phyloP scores from a whole-genome alignment of 2,329 filamentous ascomycete genomes.

The Fusarium phyllophilum region DNA sequence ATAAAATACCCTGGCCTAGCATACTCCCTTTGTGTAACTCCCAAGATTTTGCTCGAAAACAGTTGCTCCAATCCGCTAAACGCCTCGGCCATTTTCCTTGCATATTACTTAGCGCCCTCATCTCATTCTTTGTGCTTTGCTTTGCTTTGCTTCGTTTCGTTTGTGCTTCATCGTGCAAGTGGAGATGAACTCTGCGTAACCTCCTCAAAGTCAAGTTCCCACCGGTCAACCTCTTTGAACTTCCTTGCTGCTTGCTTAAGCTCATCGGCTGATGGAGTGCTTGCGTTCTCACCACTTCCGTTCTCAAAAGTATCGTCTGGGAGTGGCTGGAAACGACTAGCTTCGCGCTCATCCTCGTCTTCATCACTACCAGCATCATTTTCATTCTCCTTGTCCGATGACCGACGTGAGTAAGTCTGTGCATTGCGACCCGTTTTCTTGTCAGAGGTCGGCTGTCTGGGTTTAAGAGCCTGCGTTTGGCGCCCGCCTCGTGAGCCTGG shows the following conservation, averaged over 20 bases:
- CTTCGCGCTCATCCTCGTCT: slow-evolving; percentile 49
- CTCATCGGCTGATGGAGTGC: slow-evolving; percentile 59
- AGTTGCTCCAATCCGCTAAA: slow-evolving; percentile 11
- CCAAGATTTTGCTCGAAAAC: slow-evolving; percentile 16
- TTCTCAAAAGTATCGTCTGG: slow-evolving; percentile 58
- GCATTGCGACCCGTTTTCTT: slow-evolving; percentile 42
- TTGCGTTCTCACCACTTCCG: slow-evolving; percentile 47
- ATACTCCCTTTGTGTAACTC: slow-evolving; percentile 28
- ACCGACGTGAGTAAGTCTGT: slow-evolving; percentile 62
- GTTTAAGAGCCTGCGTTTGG: slow-evolving; percentile 36
- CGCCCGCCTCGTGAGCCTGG: slow-evolving; percentile 44
- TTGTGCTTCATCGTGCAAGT: slow-evolving; percentile 54
- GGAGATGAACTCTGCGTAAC: slow-evolving; percentile 67
- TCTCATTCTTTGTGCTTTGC: neutral
- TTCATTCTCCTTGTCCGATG: slow-evolving; percentile 69
- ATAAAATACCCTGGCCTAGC: slow-evolving; percentile 17
- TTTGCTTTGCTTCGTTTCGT: neutral
- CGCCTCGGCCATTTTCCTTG: slow-evolving; percentile 8
- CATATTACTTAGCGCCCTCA: neutral
- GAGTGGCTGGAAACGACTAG: slow-evolving; percentile 55
- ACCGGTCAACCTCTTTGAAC: slow-evolving; percentile 75
- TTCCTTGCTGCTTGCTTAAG: slow-evolving; percentile 69
- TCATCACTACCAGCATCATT: slow-evolving; percentile 40
- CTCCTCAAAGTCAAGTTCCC: slow-evolving; percentile 75
- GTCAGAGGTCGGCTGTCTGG: slow-evolving; percentile 37